Percentiles rank a stretch among this genome's conserved stretches.
phyloP scores from a whole-genome alignment of 192 early-diverging fungal species.

The Globomyces pollinis-pini region DNA sequence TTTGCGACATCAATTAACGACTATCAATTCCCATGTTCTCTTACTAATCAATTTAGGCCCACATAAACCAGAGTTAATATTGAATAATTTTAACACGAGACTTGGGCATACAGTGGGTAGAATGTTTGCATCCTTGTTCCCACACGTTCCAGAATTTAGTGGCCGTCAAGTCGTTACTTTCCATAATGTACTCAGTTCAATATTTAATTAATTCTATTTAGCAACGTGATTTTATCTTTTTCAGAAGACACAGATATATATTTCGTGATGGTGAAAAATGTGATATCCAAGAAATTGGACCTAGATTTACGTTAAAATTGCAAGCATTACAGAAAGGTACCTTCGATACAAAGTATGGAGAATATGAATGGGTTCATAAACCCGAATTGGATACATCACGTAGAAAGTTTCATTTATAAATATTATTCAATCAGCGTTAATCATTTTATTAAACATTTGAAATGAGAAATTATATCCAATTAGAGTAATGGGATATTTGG shows the following conservation, averaged over 20 bases:
- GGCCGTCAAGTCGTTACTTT: constrained; percentile 91
- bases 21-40: no score
- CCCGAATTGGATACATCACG: constrained; percentile 11
- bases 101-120: constrained; percentile 94
- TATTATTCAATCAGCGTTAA: constrained; percentile 19
- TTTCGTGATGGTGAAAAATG: constrained; percentile 65
- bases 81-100: constrained; percentile 95
- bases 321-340: constrained; percentile 92
- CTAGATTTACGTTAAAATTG: constrained; percentile 89
- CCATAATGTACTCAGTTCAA: no score
- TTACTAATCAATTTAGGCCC: no score
- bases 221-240: constrained; percentile 99
- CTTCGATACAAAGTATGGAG: constrained; percentile 82
- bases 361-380: constrained; percentile 97
- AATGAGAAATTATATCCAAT: no score
- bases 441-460: neutral
- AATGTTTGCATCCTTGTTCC: constrained; percentile 92
- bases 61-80: constrained; percentile 92
- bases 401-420: constrained; percentile 18
- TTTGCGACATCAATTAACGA: neutral
- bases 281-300: constrained; percentile 92
- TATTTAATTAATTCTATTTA: no score
- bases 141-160: constrained; percentile 94
- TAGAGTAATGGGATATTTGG: no score
- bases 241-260: constrained; percentile 93